These are phyloP conservation scores for Colletotrichum scovillei DNA, from an alignment of 2,329 filamentous ascomycete genomes.

Conservation along the genomic window DNA sequence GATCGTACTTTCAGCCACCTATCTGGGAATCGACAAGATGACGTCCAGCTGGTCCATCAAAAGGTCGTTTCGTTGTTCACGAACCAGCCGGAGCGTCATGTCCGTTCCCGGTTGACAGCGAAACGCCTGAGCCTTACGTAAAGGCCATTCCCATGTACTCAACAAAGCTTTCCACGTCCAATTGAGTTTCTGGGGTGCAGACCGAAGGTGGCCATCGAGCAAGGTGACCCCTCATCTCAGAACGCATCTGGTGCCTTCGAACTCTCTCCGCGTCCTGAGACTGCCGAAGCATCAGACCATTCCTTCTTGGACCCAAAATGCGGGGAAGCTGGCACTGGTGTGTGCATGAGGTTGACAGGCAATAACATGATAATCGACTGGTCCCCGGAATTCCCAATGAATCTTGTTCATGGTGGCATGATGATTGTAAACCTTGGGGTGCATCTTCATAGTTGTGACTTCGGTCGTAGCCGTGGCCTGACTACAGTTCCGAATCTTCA, in stretches of 20 bases:
- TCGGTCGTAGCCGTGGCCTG: constrained; percentile 3
- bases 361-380: constrained; percentile 8
- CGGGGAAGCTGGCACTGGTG: constrained; percentile 20
- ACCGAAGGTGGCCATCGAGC: neutral
- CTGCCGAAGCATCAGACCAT: constrained; percentile 28
- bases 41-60: constrained; percentile 3
- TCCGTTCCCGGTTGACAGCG: constrained; percentile 7
- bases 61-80: neutral
- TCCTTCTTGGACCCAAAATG: constrained; percentile 6
- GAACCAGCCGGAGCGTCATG: constrained; percentile 18
- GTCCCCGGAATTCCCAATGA: constrained; percentile 10
- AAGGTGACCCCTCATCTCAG: constrained; percentile 6
- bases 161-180: neutral
- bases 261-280: constrained; percentile 29
- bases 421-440: neutral
- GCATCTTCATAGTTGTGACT: constrained; percentile 2
- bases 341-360: constrained; percentile 11
- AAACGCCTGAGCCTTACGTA: constrained; percentile 11
- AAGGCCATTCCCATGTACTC: neutral
- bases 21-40: neutral
- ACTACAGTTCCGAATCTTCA: neutral
- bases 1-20: constrained; percentile 19
- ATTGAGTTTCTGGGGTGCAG: constrained; percentile 23
- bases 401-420: constrained; percentile 12
- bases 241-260: constrained; percentile 7